phyloP scores from a whole-genome alignment of 176 grass and related monocot species.

The Cenchrus fungigraminus region DNA sequence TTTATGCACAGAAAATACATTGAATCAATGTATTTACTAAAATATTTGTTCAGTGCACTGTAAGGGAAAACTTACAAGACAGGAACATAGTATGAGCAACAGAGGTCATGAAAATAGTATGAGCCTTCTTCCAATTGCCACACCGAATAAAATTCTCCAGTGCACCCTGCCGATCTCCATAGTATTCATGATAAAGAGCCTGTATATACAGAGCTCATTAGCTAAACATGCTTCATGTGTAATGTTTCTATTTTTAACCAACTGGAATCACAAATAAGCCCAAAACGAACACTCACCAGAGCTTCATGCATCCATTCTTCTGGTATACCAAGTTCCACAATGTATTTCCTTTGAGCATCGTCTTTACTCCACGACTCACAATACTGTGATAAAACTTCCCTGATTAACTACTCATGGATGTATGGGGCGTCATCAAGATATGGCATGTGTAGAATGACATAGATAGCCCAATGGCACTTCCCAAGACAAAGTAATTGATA shows the following conservation, averaged over 20 bases:
- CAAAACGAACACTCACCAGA: conserved; percentile 60
- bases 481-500: conserved; percentile 83
- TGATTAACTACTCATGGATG: conserved; percentile 82
- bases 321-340: conserved; percentile 87
- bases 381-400: conserved; percentile 77
- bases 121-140: conserved; percentile 79
- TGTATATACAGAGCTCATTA: conserved; percentile 45
- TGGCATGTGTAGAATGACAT: conserved; percentile 86
- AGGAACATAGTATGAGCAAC: conserved; percentile 87
- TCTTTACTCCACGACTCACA: conserved; percentile 84
- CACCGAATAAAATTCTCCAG: conserved; percentile 85
- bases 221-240: background rate
- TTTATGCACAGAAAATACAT: conserved; percentile 1
- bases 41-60: background rate
- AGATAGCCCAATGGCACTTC: conserved; percentile 90
- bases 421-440: conserved; percentile 65
- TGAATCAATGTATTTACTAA: conserved; percentile 11
- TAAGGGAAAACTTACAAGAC: conserved; percentile 64
- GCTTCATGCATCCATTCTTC: conserved; percentile 92
- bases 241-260: conserved; percentile 20
- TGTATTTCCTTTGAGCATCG: conserved; percentile 69
- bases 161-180: conserved; percentile 62
- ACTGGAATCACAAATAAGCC: conserved; percentile 11
- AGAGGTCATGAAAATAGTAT: conserved; percentile 87
- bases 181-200: conserved; percentile 87